Conservation (phyloP, 495 filamentous ascomycete genomes). For the Daldinia concentrica region DNA sequence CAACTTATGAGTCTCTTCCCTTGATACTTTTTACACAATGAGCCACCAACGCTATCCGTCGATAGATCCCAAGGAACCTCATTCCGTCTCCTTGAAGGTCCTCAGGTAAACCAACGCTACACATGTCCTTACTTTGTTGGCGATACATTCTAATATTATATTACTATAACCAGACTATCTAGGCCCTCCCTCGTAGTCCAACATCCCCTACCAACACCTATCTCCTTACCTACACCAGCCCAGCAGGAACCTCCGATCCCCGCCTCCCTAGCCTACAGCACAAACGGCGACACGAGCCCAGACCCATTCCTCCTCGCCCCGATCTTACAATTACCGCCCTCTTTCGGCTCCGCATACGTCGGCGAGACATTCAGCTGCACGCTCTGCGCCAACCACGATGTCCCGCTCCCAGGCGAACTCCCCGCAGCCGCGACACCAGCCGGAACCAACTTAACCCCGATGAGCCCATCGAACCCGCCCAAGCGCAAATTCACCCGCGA, state of each 20-base stretch:
- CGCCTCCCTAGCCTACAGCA: conserved; percentile 57
- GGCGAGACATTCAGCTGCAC: conserved; percentile 96
- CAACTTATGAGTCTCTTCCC: not conserved
- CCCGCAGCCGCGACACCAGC: not conserved
- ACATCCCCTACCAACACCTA: conserved; percentile 51
- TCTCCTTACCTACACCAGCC: conserved; percentile 33
- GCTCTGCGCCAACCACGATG: conserved; percentile 92
- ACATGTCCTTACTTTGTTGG: not conserved
- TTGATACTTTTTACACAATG: conserved; percentile 45
- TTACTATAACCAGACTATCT: conserved; percentile 53
- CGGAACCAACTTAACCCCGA: not conserved
- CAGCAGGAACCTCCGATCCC: conserved; percentile 42
- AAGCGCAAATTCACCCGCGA: conserved; percentile 69
- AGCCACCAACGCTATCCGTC: conserved; percentile 62
- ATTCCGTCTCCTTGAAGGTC: conserved; percentile 88
- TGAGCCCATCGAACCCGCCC: not conserved
- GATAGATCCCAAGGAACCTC: conserved; percentile 77
- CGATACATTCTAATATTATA: not conserved
- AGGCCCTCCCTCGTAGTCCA: conserved; percentile 64
- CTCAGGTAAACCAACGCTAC: conserved; percentile 57
- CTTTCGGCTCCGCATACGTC: conserved; percentile 94
- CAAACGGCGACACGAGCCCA: conserved; percentile 50
- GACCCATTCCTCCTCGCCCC: conserved; percentile 60
- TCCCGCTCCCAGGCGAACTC: conserved; percentile 46
- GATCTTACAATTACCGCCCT: conserved; percentile 86